These are phyloP conservation scores for Pichia sp. DNA, from an alignment of 1,139 yeast species.

Conservation along the genomic window DNA sequence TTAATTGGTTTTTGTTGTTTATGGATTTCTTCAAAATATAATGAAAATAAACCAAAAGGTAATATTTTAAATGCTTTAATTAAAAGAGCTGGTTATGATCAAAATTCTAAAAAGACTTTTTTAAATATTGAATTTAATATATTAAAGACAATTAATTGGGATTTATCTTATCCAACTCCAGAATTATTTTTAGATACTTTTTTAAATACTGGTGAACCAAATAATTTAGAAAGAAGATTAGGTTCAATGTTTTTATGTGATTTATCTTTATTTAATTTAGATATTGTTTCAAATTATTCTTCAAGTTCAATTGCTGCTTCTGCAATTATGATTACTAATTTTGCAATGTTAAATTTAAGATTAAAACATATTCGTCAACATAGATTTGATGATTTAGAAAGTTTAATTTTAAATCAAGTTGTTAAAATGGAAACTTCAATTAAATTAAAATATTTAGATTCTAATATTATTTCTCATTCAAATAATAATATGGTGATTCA, in stretches of 20 bases:
- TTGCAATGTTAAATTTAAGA: constrained; percentile 22
- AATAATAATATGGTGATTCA: constrained; percentile 19
- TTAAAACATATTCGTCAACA: constrained; percentile 18
- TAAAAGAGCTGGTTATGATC: constrained; percentile 53
- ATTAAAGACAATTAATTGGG: constrained; percentile 53
- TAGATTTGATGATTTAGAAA: constrained; percentile 26
- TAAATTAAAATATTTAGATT: constrained; percentile 23
- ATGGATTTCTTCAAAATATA: constrained; percentile 70
- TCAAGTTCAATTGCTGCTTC: constrained; percentile 54
- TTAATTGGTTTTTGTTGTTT: constrained; percentile 63
- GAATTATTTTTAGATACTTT: constrained; percentile 57
- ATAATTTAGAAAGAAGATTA: constrained; percentile 43
- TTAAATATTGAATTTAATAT: constrained; percentile 65
- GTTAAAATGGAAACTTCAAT: constrained; percentile 23
- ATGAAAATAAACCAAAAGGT: constrained; percentile 61
- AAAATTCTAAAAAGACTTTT: constrained; percentile 53
- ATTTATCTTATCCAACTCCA: constrained; percentile 50
- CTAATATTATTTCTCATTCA: constrained; percentile 10
- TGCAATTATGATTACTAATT: constrained; percentile 30
- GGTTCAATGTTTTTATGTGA: constrained; percentile 61
- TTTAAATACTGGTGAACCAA: constrained; percentile 32
- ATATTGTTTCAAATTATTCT: constrained; percentile 49
- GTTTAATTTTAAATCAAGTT: constrained; percentile 21
- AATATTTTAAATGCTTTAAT: constrained; percentile 53
- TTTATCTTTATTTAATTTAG: constrained; percentile 56